Base-by-base conservation (phyloP, 495 filamentous ascomycete genomes). In the Cercophora scortea region DNA sequence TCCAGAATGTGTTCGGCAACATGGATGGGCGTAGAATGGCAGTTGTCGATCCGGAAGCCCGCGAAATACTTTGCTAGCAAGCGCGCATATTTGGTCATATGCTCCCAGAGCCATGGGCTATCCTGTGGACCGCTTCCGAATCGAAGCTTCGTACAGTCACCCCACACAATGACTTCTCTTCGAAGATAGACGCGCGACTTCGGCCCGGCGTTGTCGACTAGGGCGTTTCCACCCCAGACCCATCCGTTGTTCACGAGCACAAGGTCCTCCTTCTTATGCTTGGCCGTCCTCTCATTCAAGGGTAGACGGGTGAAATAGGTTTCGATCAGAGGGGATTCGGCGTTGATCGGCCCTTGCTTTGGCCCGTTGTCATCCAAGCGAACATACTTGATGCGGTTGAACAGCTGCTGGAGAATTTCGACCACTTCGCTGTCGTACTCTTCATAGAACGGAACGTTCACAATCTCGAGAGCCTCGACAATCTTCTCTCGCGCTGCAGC, bases 1-100 rank as follows among this genome's bases (percentile, higher is more conserved):
- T 99, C 93, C 8, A 99, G 77, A 52, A 99, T 81, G 64, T 94
- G 90, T 65, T 96, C 91, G 1, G 92, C 94, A 17, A 97, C 89
- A 41, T 87, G 86, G 2, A 99, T 67, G 2, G 94, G 94, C 0
- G 94, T 99, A 1, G 94, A 99, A 68, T 99, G 94, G 59, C 89
- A 95, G 65, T 99, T 99, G 70, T 99, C 94, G 56, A 99, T 95
- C 15, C 94, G 87, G 76, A 99, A 96, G 8, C 88, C 94, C 42
- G 80, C 79, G 58, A 99, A 99, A 64, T 94, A 92, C 63, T 92
- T 95, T 42, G 94, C 94, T 80, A 97, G 90, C 61, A 95, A 76
- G 12, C 82, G 81, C 5, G 92, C 93, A 64, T 99, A 99, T 52
- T 84, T 82, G 35, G 86, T 85, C 89, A 99, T 97, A 66, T 87